phyloP scores from a whole-genome alignment of 2,329 filamentous ascomycete species.

The Talaromyces pinophilus region DNA sequence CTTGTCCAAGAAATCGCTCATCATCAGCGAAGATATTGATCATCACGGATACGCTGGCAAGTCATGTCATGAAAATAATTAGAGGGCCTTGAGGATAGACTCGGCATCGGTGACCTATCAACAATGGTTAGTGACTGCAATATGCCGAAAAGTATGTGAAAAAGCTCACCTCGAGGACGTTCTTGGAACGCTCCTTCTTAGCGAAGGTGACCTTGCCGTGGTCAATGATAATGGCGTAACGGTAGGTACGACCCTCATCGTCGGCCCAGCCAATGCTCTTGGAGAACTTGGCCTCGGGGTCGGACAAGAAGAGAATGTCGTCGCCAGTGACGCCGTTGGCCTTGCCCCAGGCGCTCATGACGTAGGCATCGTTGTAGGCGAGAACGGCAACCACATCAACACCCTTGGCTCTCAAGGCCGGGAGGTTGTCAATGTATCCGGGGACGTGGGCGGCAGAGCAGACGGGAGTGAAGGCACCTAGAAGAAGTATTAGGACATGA shows the following conservation, averaged over 20 bases:
- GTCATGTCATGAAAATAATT: constrained; percentile 25
- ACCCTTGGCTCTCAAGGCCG: constrained; percentile 73
- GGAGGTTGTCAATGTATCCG: constrained; percentile 72
- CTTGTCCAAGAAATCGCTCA: neutral
- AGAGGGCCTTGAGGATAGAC: constrained; percentile 42
- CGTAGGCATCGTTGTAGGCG: constrained; percentile 80
- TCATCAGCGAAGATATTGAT: neutral
- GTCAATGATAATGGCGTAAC: constrained; percentile 80
- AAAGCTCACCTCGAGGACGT: constrained; percentile 42
- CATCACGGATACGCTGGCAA: neutral
- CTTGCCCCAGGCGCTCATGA: constrained; percentile 90
- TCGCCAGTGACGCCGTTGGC: constrained; percentile 76
- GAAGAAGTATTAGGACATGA: neutral
- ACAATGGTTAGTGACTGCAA: neutral
- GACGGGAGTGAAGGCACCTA: constrained; percentile 79
- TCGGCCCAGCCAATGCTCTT: constrained; percentile 75
- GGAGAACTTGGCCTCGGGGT: constrained; percentile 71
- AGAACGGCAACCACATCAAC: constrained; percentile 81
- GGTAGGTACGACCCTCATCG: constrained; percentile 69
- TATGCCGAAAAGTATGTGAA: neutral
- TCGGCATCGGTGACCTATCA: constrained; percentile 43
- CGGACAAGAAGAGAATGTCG: constrained; percentile 74
- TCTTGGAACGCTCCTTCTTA: constrained; percentile 64
- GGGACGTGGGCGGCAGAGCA: constrained; percentile 81
- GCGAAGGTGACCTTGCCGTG: constrained; percentile 82